Evolutionary conservation across 768 basidiomycete genomes (phyloP), one percentile per base, ranked within the genome.

Genomic region (Daedaleopsis sinensis): DNA sequence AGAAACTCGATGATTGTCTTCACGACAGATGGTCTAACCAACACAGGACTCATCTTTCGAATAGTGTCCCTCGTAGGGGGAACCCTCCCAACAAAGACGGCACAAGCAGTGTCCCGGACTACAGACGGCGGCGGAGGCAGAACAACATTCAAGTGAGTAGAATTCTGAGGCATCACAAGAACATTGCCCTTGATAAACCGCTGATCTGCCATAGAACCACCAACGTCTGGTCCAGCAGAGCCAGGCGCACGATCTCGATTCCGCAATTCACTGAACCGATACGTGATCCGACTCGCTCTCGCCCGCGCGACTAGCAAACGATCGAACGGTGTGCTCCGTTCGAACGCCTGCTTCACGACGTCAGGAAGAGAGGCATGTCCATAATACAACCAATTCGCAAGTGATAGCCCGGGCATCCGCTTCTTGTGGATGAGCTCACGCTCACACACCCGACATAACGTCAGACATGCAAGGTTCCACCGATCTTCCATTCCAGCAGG

Each of bases 351-450:
- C 15, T 18, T 15, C 16, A 55, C 42, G 10, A 1, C 11, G 1
- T 21, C 3, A 5, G 54, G 54, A 9, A 55, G 32, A 0, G 16
- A 4, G 3, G 32, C 54, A 13, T 46, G 15, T 0, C 54, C 54
- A 18, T 46, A 55, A n/a, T 55, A 55, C 8, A 55, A n/a, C 54
- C 54, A 55, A 5, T 55, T 55, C 1, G 54, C 54, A 0, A 55
- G 27, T 1, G 42, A 43, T 2, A 32, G 35, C 27, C 19, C 46
- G 2, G 54, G 54, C 42, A 55, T 42, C 18, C 18, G 13, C 13
- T 9, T 8, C 9, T 18, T 18, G 0, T 19, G 16, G 2, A 46
- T 9, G 3, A 46, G 11, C 1, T 46, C 44, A 0, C 16, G 9
- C 0, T 19, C 3, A n/a, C 44, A 46, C 0, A 10, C n/a, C 9